These are phyloP conservation scores for Selaginella tamariscina DNA, from an alignment of 75 land plant species.

Conservation along the genomic window DNA sequence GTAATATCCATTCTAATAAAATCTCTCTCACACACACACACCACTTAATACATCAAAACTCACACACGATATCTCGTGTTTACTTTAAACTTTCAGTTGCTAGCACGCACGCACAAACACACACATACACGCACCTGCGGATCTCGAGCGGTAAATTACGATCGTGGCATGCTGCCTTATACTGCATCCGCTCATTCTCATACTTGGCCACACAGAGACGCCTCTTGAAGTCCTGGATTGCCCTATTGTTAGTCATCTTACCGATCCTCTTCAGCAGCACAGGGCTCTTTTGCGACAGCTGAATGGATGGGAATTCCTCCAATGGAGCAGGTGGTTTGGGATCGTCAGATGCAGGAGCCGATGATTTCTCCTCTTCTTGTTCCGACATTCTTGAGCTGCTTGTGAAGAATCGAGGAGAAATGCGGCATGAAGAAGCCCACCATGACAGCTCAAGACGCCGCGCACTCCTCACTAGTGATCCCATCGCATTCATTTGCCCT, in stretches of 20 bases:
- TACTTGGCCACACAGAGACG: not conserved
- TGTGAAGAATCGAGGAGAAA: not conserved
- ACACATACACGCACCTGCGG: no score
- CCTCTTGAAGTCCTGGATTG: not conserved
- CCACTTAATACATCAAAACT: no score
- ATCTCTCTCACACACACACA: no score
- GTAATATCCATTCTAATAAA: no score
- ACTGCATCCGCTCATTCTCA: not conserved
- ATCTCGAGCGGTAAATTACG: not conserved
- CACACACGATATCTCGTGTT: no score
- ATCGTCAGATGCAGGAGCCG: not conserved
- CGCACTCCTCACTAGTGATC: not conserved
- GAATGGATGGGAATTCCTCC: not conserved
- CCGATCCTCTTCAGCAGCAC: not conserved
- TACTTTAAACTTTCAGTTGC: no score
- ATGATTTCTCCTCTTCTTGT: not conserved
- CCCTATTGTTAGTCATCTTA: not conserved
- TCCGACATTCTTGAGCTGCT: not conserved
- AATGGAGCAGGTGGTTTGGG: not conserved
- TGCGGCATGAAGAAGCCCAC: not conserved
- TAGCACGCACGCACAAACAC: no score
- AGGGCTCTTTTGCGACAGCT: not conserved
- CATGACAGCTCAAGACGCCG: not conserved
- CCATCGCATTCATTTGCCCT: not conserved
- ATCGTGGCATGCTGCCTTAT: not conserved